phyloP scores from a whole-genome alignment of 805 yeast species.

The Saccharomycopsis sp. region DNA sequence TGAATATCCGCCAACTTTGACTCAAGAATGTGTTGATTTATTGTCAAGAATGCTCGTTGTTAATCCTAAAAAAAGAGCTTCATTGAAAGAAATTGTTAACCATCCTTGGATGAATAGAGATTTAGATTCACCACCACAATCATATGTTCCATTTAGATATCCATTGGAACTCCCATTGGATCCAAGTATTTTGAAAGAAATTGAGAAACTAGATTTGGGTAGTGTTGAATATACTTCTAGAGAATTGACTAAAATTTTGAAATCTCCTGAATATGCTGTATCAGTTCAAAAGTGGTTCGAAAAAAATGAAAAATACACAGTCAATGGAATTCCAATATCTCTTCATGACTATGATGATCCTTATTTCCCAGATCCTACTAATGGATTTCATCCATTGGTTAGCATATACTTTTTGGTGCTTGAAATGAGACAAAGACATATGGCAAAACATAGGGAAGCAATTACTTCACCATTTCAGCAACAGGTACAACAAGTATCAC shows the following conservation, averaged over 20 bases:
- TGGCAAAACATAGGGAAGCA: conserved; percentile 35
- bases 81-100: conserved; percentile 65
- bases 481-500: conserved; percentile 7
- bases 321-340: conserved; percentile 7
- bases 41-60: conserved; percentile 88
- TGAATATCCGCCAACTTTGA: conserved; percentile 79
- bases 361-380: conserved; percentile 64
- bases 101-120: conserved; percentile 97
- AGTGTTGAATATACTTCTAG: conserved; percentile 47
- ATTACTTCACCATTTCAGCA: conserved; percentile 14
- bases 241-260: conserved; percentile 50
- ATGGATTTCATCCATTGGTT: conserved; percentile 80
- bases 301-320: conserved; percentile 25
- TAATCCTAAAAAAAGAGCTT: conserved; percentile 74
- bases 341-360: conserved; percentile 20
- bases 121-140: conserved; percentile 63
- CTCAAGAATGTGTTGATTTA: conserved; percentile 73
- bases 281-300: conserved; percentile 59
- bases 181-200: conserved; percentile 58
- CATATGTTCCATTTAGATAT: conserved; percentile 66
- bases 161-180: conserved; percentile 72
- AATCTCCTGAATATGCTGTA: conserved; percentile 58
- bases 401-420: conserved; percentile 82
- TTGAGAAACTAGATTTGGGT: conserved; percentile 75
- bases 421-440: conserved; percentile 72